A percentile compares a stretch with the other conserved stretches of the same genome.
Conservation (phyloP, 2,329 filamentous ascomycete genomes). For the Dryadomyces quercus-mongolicae region DNA sequence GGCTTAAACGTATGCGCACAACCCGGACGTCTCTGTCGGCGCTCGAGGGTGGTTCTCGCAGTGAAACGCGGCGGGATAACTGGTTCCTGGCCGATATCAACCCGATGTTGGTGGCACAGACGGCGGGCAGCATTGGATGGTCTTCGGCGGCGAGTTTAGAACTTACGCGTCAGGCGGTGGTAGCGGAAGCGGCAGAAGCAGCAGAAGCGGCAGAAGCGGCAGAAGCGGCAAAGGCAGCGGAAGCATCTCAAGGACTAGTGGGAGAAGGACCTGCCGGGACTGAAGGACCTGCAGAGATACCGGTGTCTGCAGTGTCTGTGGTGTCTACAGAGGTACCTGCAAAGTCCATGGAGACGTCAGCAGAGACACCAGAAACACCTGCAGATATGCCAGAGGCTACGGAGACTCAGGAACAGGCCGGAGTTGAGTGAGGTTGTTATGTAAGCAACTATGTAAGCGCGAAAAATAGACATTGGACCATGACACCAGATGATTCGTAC, state of each 20-base stretch:
- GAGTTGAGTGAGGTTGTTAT: neutral
- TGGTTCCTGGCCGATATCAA: constrained; percentile 54
- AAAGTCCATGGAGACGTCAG: too few species aligned
- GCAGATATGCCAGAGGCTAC: too few species aligned
- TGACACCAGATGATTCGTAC: too few species aligned
- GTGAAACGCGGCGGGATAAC: constrained; percentile 48
- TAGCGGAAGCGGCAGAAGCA: too few species aligned
- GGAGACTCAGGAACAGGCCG: neutral
- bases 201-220: too few species aligned
- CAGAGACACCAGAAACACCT: too few species aligned
- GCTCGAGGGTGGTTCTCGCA: constrained; percentile 53
- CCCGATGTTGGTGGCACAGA: constrained; percentile 41
- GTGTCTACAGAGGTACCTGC: too few species aligned
- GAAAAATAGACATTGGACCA: neutral
- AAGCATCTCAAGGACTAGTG: too few species aligned
- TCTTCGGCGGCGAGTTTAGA: constrained; percentile 4
- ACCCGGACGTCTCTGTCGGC: constrained; percentile 59
- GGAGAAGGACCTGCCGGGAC: too few species aligned
- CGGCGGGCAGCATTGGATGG: constrained; percentile 27
- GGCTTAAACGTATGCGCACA: constrained; percentile 45
- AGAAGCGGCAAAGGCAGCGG: too few species aligned
- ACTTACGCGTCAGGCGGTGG: neutral
- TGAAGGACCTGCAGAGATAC: too few species aligned
- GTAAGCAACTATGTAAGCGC: neutral
- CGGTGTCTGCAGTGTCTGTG: too few species aligned